Base-by-base conservation (phyloP, 2,329 filamentous ascomycete species). In the Paraphoma chrysanthemicola region DNA sequence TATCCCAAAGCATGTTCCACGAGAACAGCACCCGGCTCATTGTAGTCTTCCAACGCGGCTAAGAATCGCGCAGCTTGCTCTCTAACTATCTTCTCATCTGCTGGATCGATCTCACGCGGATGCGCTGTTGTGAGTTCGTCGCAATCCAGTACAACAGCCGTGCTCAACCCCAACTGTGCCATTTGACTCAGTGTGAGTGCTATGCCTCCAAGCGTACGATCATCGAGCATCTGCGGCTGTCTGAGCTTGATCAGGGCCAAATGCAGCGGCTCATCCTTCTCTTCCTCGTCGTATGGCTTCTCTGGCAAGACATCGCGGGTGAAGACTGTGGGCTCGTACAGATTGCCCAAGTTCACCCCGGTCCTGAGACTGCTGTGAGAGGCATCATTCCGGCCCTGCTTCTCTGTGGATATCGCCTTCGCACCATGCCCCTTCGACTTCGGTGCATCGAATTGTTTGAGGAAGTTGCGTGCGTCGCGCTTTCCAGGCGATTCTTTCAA, bases 401-500 rank as follows among this genome's bases (percentile, higher is more conserved):
- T 63, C 10, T 44, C 44, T n/a, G 59, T 58, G 3, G 56, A 41
- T 1, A 59, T 18, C 16, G 57, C 33, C n/a, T 41, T 54, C n/a
- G 39, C 50, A 17, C 61, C 58, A 4, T 42, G 44, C 56, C 66
- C 67, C 14, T 67, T 68, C 16, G 71, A 57, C 14, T 68, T 68
- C 16, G 72, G 59, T 12, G 63, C 58, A 46, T 87, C 88, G 74
- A 97, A 96, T 59, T 92, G 93, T 66, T 95, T 90, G 14, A 99
- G 84, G 72, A 97, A 99, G 38, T 91, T 88, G 77, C 91, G 93
- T 46, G 93, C 93, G 79, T 99, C 95, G 68, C 95, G 88, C 77
- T 93, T 96, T 0, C 94, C 97, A 6, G 93, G 91, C 10, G 93
- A 92, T 16, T 93, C 92, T 69, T 91, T 92, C 31, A 99, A 82